Base-by-base conservation (phyloP, 305 asterid species). In the Fraxinus nigra region DNA sequence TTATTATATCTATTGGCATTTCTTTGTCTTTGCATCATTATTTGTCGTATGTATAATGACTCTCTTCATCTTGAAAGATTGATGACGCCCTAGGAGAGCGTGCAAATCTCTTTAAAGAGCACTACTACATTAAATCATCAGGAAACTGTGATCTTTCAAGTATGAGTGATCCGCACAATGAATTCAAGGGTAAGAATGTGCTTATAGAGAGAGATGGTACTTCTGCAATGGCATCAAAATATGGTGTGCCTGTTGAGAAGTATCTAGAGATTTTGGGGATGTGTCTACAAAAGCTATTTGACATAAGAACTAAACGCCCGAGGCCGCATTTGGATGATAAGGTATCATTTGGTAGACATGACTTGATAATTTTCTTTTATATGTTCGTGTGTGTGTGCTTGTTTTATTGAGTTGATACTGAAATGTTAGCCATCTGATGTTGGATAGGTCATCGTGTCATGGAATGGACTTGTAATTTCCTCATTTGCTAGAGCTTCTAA, bases 71-170 rank as follows among this genome's bases (percentile, higher is more conserved):
- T 70, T 75, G 72, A 79, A 78, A 92, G 98, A 84, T 93, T 77
- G 98, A 94, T 16, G 88, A 84, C 7, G 81, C 89, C 80, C 91
- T 95, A 30, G 97, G 93, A 16, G 97, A 91, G 87, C 92, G 92
- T 79, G 93, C 97, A 22, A 43, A 88, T 40, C 82, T 93, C 26
- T 86, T 95, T 79, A 92, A 88, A 88, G 97, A 90, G 83, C 97
- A 95, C 85, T 95, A 93, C 86, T 94, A 94, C 85, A n/a, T 94
- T 32, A 95, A 95, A 87, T 59, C 91, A 20, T 87, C 97, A 0
- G 98, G 99, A 32, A 95, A 94, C 77, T 95, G 99, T 87, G 98
- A 94, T 85, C 90, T 94, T 38, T 95, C 99, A n/a, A 90, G 87
- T 34, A 90, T 89, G 93, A 95, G 99, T 81, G 99, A 95, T 83